phyloP scores from a whole-genome alignment of 2,329 filamentous ascomycete genomes.

The Neonectria magnoliae region DNA sequence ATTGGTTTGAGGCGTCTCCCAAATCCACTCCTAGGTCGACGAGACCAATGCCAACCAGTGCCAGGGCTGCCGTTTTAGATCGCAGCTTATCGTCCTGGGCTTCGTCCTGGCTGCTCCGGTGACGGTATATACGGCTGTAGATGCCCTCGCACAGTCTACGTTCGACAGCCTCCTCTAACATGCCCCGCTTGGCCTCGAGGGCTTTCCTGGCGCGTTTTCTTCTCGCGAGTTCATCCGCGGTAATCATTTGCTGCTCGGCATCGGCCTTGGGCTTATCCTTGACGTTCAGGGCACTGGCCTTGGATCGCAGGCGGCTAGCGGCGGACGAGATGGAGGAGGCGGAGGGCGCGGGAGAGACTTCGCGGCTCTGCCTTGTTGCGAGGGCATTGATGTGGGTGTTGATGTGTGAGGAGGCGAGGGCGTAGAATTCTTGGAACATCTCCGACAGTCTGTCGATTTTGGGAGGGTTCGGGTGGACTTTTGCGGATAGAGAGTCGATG shows the following conservation, averaged over 20 bases:
- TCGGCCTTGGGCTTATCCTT: conserved; percentile 62
- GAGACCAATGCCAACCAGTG: conserved; percentile 90
- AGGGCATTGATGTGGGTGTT: conserved; percentile 86
- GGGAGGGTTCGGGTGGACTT: conserved; percentile 84
- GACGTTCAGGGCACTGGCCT: conserved; percentile 63
- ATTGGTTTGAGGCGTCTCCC: conserved; percentile 64
- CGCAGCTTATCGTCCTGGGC: conserved; percentile 93
- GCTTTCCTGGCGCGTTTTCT: conserved; percentile 80
- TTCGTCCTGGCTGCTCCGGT: conserved; percentile 91
- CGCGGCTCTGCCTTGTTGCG: conserved; percentile 77
- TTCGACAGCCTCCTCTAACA: conserved; percentile 92
- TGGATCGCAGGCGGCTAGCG: conserved; percentile 65
- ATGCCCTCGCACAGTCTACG: conserved; percentile 84
- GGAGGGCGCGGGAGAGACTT: conserved; percentile 66
- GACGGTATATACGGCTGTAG: conserved; percentile 89
- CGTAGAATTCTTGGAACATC: conserved; percentile 96
- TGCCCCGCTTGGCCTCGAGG: conserved; percentile 78
- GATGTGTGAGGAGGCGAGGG: conserved; percentile 81
- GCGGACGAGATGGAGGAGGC: conserved; percentile 66
- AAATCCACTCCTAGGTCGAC: conserved; percentile 85
- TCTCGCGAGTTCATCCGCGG: conserved; percentile 82
- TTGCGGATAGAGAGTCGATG: conserved; percentile 87
- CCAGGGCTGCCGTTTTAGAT: conserved; percentile 90
- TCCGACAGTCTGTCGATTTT: conserved; percentile 83
- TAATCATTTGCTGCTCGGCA: conserved; percentile 85